Percentiles rank a stretch among this genome's conserved stretches.
Evolutionary conservation across 1,284 basidiomycete genomes (phyloP).

Genomic region (Fomes fomentarius): DNA sequence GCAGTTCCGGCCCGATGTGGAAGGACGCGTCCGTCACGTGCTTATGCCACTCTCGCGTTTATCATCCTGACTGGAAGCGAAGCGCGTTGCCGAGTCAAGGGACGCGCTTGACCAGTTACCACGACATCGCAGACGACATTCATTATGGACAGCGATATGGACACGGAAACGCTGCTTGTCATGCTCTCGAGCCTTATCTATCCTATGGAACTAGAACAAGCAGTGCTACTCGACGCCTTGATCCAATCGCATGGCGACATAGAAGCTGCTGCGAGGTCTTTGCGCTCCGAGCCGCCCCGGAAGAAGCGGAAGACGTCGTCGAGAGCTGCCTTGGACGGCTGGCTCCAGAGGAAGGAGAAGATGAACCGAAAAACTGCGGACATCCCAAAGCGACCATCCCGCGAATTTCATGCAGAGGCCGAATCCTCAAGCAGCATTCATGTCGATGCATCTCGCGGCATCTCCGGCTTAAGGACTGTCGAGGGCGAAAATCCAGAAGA

Average conservation of each 20-base stretch:
- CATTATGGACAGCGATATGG: conserved; percentile 31
- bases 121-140: neutral
- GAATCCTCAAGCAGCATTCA: too few relatives aligned
- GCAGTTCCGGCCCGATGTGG: neutral
- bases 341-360: conserved; percentile 43
- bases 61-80: too few relatives aligned
- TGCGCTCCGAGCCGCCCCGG: conserved; percentile 18
- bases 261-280: conserved; percentile 52
- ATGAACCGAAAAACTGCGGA: too few relatives aligned
- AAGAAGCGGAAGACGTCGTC: conserved; percentile 44
- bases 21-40: conserved; percentile 6
- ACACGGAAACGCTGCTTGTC: conserved; percentile 73
- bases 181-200: conserved; percentile 64
- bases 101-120: neutral
- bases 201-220: conserved; percentile 37
- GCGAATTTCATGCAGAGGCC: too few relatives aligned
- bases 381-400: too few relatives aligned
- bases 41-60: neutral
- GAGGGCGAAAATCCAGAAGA: too few relatives aligned
- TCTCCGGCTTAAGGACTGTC: too few relatives aligned
- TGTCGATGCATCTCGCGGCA: too few relatives aligned
- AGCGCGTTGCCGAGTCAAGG: too few relatives aligned
- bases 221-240: conserved; percentile 62
- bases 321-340: conserved; percentile 50
- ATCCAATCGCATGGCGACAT: conserved; percentile 63